A percentile compares a stretch with the other conserved stretches of the same genome.
Conservation (phyloP, 179 eudicot species). For the Sideroxylon spinosum region DNA sequence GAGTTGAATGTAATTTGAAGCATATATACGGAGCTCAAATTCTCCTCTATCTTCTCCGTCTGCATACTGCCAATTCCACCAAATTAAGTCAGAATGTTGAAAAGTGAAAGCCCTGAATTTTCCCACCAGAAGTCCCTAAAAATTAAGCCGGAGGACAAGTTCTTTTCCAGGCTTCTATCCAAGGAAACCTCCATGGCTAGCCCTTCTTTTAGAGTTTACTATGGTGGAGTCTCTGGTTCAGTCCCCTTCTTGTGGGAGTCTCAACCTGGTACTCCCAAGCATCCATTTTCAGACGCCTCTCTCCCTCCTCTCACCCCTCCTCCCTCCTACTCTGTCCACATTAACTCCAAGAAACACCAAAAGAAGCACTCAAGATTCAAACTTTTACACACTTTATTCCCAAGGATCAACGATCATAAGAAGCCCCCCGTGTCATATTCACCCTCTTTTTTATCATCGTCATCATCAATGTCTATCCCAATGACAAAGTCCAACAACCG, state of each 20-base stretch:
- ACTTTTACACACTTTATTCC: constrained; percentile 20
- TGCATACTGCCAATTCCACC: not conserved
- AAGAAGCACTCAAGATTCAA: constrained; percentile 21
- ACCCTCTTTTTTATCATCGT: constrained; percentile 15
- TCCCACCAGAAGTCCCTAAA: constrained; percentile 16
- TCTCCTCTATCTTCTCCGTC: not conserved
- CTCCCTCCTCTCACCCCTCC: constrained; percentile 68
- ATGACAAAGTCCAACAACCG: not conserved
- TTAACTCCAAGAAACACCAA: constrained; percentile 1
- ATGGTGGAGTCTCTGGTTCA: constrained; percentile 45
- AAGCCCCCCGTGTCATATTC: constrained; percentile 17
- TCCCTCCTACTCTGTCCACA: constrained; percentile 42
- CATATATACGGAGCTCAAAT: not conserved
- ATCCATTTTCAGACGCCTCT: constrained; percentile 29
- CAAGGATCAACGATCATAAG: constrained; percentile 17
- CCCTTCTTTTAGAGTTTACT: constrained; percentile 60
- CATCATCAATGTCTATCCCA: constrained; percentile 17
- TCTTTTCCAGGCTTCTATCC: constrained; percentile 25
- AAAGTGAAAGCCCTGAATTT: not conserved
- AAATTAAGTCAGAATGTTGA: constrained; percentile 14
- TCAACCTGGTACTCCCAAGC: constrained; percentile 69
- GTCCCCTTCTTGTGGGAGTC: constrained; percentile 57
- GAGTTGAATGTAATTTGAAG: not conserved
- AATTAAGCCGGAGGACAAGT: constrained; percentile 29
- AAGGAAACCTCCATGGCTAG: constrained; percentile 27